A percentile compares a stretch with the other conserved stretches of the same genome.
phyloP scores from a whole-genome alignment of 352 stramenopile genomes.

The Poterioochromonas sp. region DNA sequence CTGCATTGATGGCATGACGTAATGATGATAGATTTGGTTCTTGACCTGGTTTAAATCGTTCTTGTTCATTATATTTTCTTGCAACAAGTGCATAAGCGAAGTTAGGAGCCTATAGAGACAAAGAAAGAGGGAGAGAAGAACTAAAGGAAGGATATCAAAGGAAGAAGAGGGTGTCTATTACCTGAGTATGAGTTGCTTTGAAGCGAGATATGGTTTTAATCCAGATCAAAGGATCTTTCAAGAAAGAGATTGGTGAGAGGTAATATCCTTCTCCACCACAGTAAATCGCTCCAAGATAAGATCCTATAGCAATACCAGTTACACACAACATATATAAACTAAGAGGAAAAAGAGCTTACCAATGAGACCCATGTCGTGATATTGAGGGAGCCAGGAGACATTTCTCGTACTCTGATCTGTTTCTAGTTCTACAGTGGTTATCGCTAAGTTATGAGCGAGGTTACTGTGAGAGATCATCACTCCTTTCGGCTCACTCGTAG shows the following conservation, averaged over 20 bases:
- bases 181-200: conserved; percentile 82
- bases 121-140: background rate
- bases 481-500: conserved; percentile 91
- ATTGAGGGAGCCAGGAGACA: conserved; percentile 96
- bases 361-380: conserved; percentile 99
- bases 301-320: conserved; percentile 38
- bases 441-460: conserved; percentile 88
- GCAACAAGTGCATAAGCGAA: conserved; percentile 93
- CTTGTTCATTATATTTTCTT: conserved; percentile 67
- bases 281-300: conserved; percentile 66
- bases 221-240: conserved; percentile 89
- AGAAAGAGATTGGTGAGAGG: conserved; percentile 92
- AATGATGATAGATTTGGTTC: conserved; percentile 79
- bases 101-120: conserved; percentile 68
- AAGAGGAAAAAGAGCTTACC: conserved; percentile 52
- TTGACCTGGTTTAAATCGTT: background rate
- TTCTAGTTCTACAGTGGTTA: conserved; percentile 82
- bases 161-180: background rate
- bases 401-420: conserved; percentile 78
- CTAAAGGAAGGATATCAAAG: background rate
- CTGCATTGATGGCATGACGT: conserved; percentile 93
- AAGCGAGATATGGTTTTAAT: conserved; percentile 74
- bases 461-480: conserved; percentile 94
- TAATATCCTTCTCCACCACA: conserved; percentile 87
- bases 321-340: background rate